Evolutionary conservation across 192 early-diverging fungal species (phyloP).

Genomic region (Coemansia sp.): DNA sequence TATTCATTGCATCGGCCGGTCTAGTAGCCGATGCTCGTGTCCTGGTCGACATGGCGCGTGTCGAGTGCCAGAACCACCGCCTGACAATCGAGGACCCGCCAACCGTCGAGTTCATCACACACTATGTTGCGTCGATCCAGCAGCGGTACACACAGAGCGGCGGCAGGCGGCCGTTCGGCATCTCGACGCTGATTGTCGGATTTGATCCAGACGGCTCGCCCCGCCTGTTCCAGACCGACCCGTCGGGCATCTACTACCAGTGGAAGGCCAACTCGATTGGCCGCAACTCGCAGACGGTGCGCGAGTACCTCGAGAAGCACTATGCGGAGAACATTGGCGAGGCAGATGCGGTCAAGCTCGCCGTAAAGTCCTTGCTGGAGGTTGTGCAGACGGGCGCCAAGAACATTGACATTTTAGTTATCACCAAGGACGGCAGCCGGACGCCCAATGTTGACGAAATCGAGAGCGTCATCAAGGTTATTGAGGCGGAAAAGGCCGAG

Average conservation of each 20-base stretch:
- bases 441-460: conserved; percentile 72
- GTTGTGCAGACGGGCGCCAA: conserved; percentile 99
- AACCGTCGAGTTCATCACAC: conserved; percentile 96
- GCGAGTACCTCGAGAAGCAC: conserved; percentile 98
- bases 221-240: conserved; percentile 96
- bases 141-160: conserved; percentile 99
- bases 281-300: conserved; percentile 93
- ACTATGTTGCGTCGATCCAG: conserved; percentile 93
- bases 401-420: conserved; percentile 97
- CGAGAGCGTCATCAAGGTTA: conserved; percentile 68
- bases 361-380: conserved; percentile 89
- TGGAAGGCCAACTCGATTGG: conserved; percentile 99
- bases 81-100: conserved; percentile 97
- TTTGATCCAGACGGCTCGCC: conserved; percentile 88
- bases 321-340: conserved; percentile 82
- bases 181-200: conserved; percentile 94
- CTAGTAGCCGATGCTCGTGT: conserved; percentile 95
- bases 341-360: conserved; percentile 83
- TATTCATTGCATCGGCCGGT: conserved; percentile 96
- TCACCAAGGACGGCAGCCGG: conserved; percentile 75
- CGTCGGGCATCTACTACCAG: conserved; percentile 96
- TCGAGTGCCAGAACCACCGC: conserved; percentile 97
- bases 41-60: conserved; percentile 91
- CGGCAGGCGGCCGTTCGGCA: conserved; percentile 97
- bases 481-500: conserved; percentile 88